These are phyloP conservation scores for Flaveria floridana DNA, from an alignment of 140 eudicot genomes.

Conservation along the genomic window DNA sequence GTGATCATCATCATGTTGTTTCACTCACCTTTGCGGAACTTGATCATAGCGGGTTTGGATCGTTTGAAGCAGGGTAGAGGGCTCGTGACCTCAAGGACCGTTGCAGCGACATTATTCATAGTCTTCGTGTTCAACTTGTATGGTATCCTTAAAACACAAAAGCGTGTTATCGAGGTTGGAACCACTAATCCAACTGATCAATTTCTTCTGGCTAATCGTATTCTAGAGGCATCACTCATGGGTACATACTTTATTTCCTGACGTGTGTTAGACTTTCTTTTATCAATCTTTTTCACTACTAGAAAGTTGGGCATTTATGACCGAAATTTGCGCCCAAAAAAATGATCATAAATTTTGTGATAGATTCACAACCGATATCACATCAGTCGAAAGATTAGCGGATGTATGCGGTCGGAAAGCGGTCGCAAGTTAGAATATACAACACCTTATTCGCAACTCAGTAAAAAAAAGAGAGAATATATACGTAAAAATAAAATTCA, in stretches of 20 bases:
- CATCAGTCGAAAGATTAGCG: not conserved
- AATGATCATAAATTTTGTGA: not conserved
- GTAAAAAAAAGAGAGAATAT: too few relatives aligned
- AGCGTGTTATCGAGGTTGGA: constrained; percentile 42
- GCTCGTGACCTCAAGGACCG: constrained; percentile 56
- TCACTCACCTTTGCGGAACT: constrained; percentile 69
- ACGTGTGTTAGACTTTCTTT: not conserved
- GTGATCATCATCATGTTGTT: constrained; percentile 59
- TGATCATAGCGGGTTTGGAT: constrained; percentile 53
- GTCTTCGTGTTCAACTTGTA: constrained; percentile 49
- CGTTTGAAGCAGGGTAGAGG: constrained; percentile 72
- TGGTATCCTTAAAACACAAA: constrained; percentile 41
- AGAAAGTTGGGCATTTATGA: not conserved
- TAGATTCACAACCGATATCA: not conserved
- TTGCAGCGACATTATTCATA: constrained; percentile 48
- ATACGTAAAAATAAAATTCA: too few relatives aligned
- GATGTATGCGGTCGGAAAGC: not conserved
- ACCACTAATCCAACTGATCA: constrained; percentile 70
- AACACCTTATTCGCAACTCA: too few relatives aligned
- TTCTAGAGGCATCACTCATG: constrained; percentile 78
- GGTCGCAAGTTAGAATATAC: not conserved
- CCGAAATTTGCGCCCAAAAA: not conserved
- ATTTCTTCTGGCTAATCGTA: constrained; percentile 57
- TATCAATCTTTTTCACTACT: not conserved
- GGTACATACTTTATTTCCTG: constrained; percentile 40